These are phyloP conservation scores for Salix exigua DNA, from an alignment of 345 rosid genomes.

Conservation along the genomic window DNA sequence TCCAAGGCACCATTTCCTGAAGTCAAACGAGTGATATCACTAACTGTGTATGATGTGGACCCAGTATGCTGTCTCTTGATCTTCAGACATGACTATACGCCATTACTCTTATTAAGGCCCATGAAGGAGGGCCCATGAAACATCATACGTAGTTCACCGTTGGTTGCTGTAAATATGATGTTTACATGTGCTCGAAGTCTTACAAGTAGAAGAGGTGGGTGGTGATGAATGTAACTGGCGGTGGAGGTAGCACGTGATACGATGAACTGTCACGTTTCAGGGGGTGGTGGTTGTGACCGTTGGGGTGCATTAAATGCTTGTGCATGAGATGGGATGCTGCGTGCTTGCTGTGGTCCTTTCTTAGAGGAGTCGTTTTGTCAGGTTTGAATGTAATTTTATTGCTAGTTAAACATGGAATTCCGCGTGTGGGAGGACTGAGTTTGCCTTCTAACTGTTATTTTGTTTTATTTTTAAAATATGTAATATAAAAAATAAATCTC, in stretches of 20 bases:
- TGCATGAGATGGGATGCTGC: neutral
- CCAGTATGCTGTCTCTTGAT: constrained; percentile 12
- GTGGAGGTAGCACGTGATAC: constrained; percentile 28
- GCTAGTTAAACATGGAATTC: neutral
- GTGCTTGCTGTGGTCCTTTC: neutral
- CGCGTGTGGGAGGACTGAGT: neutral
- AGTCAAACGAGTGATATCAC: constrained; percentile 26
- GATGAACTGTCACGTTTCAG: constrained; percentile 22
- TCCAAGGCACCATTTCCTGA: constrained; percentile 7
- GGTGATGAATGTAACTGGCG: constrained; percentile 23
- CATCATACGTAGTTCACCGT: no score
- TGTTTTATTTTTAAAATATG: no score
- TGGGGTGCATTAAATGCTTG: constrained; percentile 32
- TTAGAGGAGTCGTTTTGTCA: neutral
- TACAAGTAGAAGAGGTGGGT: neutral
- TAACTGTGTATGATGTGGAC: neutral
- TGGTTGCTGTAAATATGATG: neutral
- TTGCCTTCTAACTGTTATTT: no score
- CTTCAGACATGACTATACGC: constrained; percentile 16
- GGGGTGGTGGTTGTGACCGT: constrained; percentile 31
- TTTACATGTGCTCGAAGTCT: neutral
- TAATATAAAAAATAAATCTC: no score
- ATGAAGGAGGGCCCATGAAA: neutral
- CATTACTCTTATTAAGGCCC: constrained; percentile 15
- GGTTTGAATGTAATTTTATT: constrained; percentile 12